phyloP scores from a whole-genome alignment of 768 basidiomycete species.

The Leccinum imitatum region DNA sequence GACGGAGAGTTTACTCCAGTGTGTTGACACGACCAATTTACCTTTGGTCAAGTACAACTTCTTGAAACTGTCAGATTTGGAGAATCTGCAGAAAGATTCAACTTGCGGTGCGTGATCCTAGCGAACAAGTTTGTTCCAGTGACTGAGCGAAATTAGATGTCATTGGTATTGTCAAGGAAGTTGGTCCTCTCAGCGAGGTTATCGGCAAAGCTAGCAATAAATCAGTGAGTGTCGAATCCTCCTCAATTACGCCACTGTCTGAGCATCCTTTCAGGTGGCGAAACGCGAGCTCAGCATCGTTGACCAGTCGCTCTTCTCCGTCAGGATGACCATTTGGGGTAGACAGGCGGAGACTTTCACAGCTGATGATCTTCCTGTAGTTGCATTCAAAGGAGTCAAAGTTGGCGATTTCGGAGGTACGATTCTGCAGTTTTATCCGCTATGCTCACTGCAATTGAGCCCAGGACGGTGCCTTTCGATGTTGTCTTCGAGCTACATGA shows the following conservation, averaged over 20 bases:
- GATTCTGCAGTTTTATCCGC: constrained; percentile 7
- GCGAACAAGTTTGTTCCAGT: neutral
- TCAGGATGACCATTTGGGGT: constrained; percentile 93
- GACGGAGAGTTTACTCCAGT: constrained; percentile 45
- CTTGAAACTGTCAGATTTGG: constrained; percentile 59
- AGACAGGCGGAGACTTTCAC: constrained; percentile 85
- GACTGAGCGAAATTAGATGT: constrained; percentile 57
- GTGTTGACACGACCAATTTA: constrained; percentile 70
- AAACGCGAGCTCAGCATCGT: constrained; percentile 92
- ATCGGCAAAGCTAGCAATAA: constrained; percentile 67
- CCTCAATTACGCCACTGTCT: constrained; percentile 4
- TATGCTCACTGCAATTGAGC: constrained; percentile 9
- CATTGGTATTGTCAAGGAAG: constrained; percentile 82
- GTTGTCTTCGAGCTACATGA: constrained; percentile 77
- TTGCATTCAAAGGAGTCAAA: constrained; percentile 93
- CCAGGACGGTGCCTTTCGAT: constrained; percentile 82
- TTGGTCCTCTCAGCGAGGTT: constrained; percentile 65
- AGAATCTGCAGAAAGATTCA: constrained; percentile 71
- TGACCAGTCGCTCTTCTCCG: constrained; percentile 74
- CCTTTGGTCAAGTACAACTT: constrained; percentile 88
- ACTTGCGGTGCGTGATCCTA: constrained; percentile 62
- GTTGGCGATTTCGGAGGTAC: constrained; percentile 89
- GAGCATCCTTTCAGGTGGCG: constrained; percentile 50
- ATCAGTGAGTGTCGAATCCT: constrained; percentile 40
- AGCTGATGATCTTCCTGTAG: constrained; percentile 60